Percentiles rank a stretch among this genome's conserved stretches.
Evolutionary conservation across 2,329 filamentous ascomycete species (phyloP).

Genomic region (Sporothrix euskadiensis): DNA sequence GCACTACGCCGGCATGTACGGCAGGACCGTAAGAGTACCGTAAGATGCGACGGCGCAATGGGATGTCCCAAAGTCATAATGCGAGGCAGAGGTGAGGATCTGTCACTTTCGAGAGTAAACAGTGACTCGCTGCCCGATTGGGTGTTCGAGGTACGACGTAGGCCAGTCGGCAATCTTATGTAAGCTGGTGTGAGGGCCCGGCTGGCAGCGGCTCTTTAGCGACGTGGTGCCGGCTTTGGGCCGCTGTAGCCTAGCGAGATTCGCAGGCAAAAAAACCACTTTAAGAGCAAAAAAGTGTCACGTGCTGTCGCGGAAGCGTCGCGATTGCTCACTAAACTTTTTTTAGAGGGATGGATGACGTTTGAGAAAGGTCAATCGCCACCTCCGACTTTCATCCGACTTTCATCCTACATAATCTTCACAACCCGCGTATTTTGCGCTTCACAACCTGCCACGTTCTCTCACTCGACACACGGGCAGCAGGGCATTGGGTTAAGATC

Average conservation of each 20-base stretch:
- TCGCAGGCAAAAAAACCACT: neutral
- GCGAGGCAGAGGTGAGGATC: neutral
- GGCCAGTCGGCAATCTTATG: neutral
- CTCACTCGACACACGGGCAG: neutral
- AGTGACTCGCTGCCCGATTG: neutral
- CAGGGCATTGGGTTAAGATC: neutral
- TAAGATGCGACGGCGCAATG: neutral
- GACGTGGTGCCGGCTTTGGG: neutral
- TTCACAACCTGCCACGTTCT: neutral
- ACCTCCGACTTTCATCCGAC: neutral
- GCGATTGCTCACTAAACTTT: slow-evolving; percentile 20
- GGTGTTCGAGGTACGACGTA: neutral
- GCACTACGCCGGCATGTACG: neutral
- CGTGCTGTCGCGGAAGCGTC: slow-evolving; percentile 29
- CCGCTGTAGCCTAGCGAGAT: slow-evolving; percentile 10
- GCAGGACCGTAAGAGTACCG: too few species aligned
- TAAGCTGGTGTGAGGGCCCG: neutral
- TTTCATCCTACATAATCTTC: neutral
- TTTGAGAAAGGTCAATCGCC: slow-evolving; percentile 1
- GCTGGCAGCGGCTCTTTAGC: neutral
- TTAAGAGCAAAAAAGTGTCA: slow-evolving; percentile 14
- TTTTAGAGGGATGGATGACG: neutral
- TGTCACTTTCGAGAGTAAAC: neutral
- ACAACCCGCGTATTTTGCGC: neutral
- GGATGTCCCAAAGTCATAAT: neutral